Conservation (phyloP, 306 rosid genomes). For the Citrullus mucosospermus region DNA sequence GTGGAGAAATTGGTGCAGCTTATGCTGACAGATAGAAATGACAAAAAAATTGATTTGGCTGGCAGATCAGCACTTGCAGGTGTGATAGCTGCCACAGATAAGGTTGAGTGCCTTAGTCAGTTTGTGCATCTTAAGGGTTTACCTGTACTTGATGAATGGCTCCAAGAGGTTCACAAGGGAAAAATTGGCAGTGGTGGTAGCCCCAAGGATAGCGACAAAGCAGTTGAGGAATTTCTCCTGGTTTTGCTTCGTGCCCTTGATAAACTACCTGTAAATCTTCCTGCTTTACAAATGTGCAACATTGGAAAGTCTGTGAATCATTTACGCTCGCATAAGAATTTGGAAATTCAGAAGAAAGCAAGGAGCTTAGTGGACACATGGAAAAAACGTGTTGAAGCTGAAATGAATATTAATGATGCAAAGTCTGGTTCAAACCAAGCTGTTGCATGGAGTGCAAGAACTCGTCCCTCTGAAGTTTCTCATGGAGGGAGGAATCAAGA, state of each 20-base stretch:
- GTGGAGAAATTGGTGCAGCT: slow-evolving; percentile 74
- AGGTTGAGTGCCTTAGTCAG: slow-evolving; percentile 52
- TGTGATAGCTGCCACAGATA: slow-evolving; percentile 65
- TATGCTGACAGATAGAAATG: slow-evolving; percentile 55
- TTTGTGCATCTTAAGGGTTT: slow-evolving; percentile 69
- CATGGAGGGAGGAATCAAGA: slow-evolving; percentile 52
- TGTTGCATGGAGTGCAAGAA: slow-evolving; percentile 52
- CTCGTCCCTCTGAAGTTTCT: slow-evolving; percentile 41
- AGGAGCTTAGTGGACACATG: slow-evolving; percentile 81
- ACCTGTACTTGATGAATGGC: slow-evolving; percentile 81
- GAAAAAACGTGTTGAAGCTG: slow-evolving; percentile 86
- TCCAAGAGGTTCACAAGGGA: slow-evolving; percentile 81
- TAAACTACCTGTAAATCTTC: slow-evolving; percentile 82
- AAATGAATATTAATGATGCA: slow-evolving; percentile 65
- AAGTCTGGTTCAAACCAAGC: slow-evolving; percentile 43
- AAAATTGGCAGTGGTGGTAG: slow-evolving; percentile 48
- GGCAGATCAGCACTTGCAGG: slow-evolving; percentile 64
- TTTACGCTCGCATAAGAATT: slow-evolving; percentile 62
- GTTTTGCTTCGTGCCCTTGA: slow-evolving; percentile 80
- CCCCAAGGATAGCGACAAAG: slow-evolving; percentile 51
- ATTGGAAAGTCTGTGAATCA: slow-evolving; percentile 86
- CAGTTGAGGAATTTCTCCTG: slow-evolving; percentile 74
- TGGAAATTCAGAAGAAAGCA: slow-evolving; percentile 81
- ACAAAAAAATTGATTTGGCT: slow-evolving; percentile 62
- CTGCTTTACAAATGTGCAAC: slow-evolving; percentile 67